Percentiles rank a stretch among this genome's conserved stretches.
Evolutionary conservation across 192 early-diverging fungal species (phyloP).

Genomic region (Coemansia erecta): DNA sequence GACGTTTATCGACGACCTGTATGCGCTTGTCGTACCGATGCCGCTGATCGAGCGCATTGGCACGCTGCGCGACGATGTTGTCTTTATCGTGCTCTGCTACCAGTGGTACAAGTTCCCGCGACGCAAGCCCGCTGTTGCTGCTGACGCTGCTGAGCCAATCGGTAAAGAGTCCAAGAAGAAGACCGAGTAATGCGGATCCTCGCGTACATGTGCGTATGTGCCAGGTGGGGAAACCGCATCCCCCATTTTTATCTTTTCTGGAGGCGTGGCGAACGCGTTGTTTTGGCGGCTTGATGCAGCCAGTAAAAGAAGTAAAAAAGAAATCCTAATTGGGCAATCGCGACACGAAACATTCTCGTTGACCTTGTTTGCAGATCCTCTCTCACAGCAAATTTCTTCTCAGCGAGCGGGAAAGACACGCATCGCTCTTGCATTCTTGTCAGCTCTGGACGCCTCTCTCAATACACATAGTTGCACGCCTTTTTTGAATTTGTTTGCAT

Average conservation of each 20-base stretch:
- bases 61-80: constrained; percentile 56
- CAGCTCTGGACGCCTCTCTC: no score
- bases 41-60: constrained; percentile 57
- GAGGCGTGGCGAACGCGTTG: background rate
- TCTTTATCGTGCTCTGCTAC: constrained; percentile 56
- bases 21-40: constrained; percentile 62
- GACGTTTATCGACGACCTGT: constrained; percentile 62
- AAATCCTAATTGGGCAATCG: constrained; percentile 1
- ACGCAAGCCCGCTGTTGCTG: constrained; percentile 12
- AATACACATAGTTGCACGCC: no score
- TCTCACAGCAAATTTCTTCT: no score
- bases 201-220: background rate
- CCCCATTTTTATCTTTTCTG: background rate
- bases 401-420: no score
- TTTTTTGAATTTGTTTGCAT: no score
- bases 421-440: no score
- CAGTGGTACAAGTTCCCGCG: constrained; percentile 54
- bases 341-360: constrained; percentile 8
- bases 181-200: constrained; percentile 4
- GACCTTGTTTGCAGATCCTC: constrained; percentile 5
- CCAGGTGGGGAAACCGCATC: no score
- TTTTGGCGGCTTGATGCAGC: constrained; percentile 8
- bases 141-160: background rate
- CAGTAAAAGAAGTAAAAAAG: background rate
- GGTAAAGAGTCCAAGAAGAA: constrained; percentile 11